Conservation (phyloP, 2,329 filamentous ascomycete genomes). For the Pleoardoris graminearum region DNA sequence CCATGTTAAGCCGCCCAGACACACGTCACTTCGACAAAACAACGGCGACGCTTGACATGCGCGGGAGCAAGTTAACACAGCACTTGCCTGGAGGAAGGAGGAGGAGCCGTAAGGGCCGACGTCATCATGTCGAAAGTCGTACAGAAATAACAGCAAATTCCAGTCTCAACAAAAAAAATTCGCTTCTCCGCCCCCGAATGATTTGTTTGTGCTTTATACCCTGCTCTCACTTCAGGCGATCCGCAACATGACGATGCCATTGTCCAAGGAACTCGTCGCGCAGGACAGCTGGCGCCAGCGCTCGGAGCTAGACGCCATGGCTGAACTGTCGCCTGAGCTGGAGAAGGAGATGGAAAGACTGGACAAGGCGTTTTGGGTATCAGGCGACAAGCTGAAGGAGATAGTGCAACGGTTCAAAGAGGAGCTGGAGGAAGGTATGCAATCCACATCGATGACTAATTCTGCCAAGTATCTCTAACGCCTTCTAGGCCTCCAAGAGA, state of each 20-base stretch:
- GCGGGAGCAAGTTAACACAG: neutral
- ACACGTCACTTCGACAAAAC: neutral
- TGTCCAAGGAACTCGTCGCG: slow-evolving; percentile 15
- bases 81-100: neutral
- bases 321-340: slow-evolving; percentile 21
- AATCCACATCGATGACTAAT: neutral
- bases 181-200: neutral
- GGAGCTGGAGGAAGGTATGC: slow-evolving; percentile 29
- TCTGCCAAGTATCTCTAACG: neutral
- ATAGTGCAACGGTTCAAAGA: slow-evolving; percentile 28
- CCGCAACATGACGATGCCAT: slow-evolving; percentile 12
- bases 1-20: neutral
- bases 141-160: neutral
- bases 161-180: neutral
- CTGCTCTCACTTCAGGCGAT: neutral
- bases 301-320: slow-evolving; percentile 23
- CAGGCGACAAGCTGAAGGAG: slow-evolving; percentile 22
- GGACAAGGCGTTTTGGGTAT: slow-evolving; percentile 31
- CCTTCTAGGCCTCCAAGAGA: slow-evolving; percentile 11
- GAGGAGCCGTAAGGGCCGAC: neutral
- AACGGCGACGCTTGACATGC: neutral
- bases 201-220: neutral
- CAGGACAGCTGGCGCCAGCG: slow-evolving; percentile 23
- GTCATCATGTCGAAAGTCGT: neutral
- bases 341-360: slow-evolving; percentile 26